Evolutionary conservation across 805 yeast species (phyloP), one percentile per base, ranked within the genome.

Genomic region (Lachancea nothofagi): DNA sequence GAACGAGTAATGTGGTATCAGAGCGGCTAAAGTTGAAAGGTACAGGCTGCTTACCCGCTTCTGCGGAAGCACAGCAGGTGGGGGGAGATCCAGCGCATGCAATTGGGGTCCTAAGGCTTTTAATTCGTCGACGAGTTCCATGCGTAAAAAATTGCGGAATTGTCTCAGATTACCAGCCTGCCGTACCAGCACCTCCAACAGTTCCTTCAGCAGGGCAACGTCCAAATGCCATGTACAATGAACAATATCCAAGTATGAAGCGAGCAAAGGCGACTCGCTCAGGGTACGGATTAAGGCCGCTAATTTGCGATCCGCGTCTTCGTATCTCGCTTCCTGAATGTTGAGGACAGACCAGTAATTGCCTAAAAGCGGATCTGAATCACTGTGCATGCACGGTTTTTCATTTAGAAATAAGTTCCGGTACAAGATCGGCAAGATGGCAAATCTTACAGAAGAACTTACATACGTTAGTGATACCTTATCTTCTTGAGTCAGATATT

Each of bases 151-250:
- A 33, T 53, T 52, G 6, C 53, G 59, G 33, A 59, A 54, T 25
- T 36, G 28, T 29, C 43, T 43, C 26, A 59, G 30, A 32, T 54
- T 56, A 3, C 32, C 26, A 4, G 43, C 56, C 33, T 48, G 33
- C 12, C 33, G 18, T 5, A 38, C 45, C 22, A 59, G 22, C 5
- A 55, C 25, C 2, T 35, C 26, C 7, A 57, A 40, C 17, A 59
- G 47, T 10, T 38, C 22, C 10, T 35, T 15, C 40, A 59, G 28
- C 9, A 49, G 34, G 2, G 32, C 35, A 13, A 44, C 40, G 38
- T 53, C 38, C 12, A 57, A 25, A 43, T 57, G 61, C 64, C 64
- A 59, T 9, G 60, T 50, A 36, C 61, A 57, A 31, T 51, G 55
- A 2, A 59, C 48, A 12, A 46, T 33, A 32, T 46, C 48, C 7